A percentile compares a stretch with the other conserved stretches of the same genome.
Conservation (phyloP, 371 early-diverging fungal species). For the Mortierella sp. region DNA sequence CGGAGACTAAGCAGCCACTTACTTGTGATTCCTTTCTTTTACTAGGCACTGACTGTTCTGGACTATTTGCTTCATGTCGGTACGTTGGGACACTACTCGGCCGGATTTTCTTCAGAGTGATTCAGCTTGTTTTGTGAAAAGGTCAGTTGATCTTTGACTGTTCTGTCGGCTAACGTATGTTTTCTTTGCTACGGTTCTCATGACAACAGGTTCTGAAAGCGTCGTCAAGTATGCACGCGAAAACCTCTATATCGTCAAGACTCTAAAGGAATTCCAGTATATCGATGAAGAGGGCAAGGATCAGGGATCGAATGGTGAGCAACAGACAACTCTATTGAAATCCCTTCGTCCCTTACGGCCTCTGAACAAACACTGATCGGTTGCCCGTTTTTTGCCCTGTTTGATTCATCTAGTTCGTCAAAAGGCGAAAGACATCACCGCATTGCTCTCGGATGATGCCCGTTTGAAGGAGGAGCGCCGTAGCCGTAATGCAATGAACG, state of each 20-base stretch:
- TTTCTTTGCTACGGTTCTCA: constrained; percentile 63
- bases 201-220: constrained; percentile 82
- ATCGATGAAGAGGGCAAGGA: constrained; percentile 94
- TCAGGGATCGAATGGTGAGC: constrained; percentile 86
- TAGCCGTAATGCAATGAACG: constrained; percentile 72
- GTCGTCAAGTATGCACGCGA: constrained; percentile 91
- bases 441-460: constrained; percentile 83
- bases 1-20: background rate
- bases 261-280: constrained; percentile 95
- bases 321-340: background rate
- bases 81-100: constrained; percentile 29
- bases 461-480: constrained; percentile 84
- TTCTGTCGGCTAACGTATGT: constrained; percentile 57
- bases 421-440: constrained; percentile 93
- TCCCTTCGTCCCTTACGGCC: background rate
- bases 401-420: constrained; percentile 79
- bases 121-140: no score
- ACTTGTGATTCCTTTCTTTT: background rate
- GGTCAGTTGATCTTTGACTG: constrained; percentile 6
- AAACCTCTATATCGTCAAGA: constrained; percentile 93
- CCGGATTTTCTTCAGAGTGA: background rate
- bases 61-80: constrained; percentile 57
- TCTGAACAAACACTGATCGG: background rate
- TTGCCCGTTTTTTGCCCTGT: background rate
- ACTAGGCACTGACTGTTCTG: constrained; percentile 68